A percentile compares a stretch with the other conserved stretches of the same genome.
Evolutionary conservation across 169 alveolate genomes (phyloP).

Genomic region (Eimeria acervulina): DNA sequence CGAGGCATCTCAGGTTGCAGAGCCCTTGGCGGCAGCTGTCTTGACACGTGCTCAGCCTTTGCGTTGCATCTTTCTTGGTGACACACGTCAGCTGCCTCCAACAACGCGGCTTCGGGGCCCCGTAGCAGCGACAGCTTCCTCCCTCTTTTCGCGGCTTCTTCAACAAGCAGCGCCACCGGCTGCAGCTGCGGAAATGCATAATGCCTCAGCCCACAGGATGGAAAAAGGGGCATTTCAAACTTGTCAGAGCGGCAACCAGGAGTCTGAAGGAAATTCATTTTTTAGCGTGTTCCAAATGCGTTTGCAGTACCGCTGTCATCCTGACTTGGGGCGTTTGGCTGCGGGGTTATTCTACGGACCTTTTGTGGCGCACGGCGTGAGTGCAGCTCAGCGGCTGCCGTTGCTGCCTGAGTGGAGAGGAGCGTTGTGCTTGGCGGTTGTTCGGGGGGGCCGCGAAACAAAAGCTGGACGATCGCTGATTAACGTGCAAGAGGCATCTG

Average conservation of each 20-base stretch:
- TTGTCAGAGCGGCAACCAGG: not conserved
- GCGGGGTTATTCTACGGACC: slow-evolving; percentile 78
- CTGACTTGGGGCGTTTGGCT: slow-evolving; percentile 69
- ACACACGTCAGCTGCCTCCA: slow-evolving; percentile 80
- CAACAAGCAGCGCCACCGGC: not conserved
- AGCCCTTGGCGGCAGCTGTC: slow-evolving; percentile 66
- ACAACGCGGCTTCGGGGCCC: slow-evolving; percentile 59
- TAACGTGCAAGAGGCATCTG: slow-evolving; percentile 44
- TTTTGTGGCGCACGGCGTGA: slow-evolving; percentile 73
- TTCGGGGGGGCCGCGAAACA: slow-evolving; percentile 42
- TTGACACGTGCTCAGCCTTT: slow-evolving; percentile 51
- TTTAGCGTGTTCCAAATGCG: slow-evolving; percentile 34
- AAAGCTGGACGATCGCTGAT: slow-evolving; percentile 41
- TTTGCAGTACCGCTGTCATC: slow-evolving; percentile 84
- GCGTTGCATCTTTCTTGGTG: slow-evolving; percentile 80
- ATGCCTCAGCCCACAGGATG: not conserved
- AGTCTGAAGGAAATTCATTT: not conserved
- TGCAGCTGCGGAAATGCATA: not conserved
- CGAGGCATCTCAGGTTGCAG: slow-evolving; percentile 82
- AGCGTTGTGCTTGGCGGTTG: slow-evolving; percentile 47
- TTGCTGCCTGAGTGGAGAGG: slow-evolving; percentile 54
- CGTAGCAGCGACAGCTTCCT: slow-evolving; percentile 32
- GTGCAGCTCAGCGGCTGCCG: slow-evolving; percentile 53
- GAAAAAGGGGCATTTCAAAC: not conserved
- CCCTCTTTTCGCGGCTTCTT: slow-evolving; percentile 51